These are phyloP conservation scores for Zygnema circumcarinatum DNA, from an alignment of 139 green algal genomes.

Conservation along the genomic window DNA sequence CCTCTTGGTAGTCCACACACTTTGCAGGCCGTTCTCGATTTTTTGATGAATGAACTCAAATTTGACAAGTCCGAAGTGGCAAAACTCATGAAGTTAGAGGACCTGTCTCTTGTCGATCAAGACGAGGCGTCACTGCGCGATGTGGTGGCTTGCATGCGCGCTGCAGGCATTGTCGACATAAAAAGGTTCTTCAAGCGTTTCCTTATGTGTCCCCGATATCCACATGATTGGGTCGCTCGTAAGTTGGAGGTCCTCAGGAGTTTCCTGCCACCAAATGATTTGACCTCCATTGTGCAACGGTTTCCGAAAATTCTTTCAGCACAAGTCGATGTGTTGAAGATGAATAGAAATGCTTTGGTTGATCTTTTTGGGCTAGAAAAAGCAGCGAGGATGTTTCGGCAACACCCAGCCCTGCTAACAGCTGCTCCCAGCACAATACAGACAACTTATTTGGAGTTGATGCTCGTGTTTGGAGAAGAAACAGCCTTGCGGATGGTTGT, in stretches of 20 bases:
- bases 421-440: not conserved
- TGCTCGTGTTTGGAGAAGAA: not conserved
- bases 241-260: not conserved
- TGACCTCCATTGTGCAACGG: not conserved
- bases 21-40: not conserved
- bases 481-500: not conserved
- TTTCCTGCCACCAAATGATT: not conserved
- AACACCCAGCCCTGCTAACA: not conserved
- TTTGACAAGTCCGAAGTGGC: not conserved
- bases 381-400: not conserved
- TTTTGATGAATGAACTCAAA: not conserved
- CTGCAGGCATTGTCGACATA: not conserved
- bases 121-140: not conserved
- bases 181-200: not conserved
- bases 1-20: not conserved
- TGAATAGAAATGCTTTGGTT: not conserved
- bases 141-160: not conserved
- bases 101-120: not conserved
- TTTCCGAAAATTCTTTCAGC: not conserved
- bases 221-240: not conserved
- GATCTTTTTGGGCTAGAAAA: not conserved
- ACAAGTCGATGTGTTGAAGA: not conserved
- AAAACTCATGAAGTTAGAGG: not conserved
- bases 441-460: not conserved
- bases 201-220: not conserved